phyloP scores from a whole-genome alignment of 2,329 filamentous ascomycete genomes.

The Venturia carpophila region DNA sequence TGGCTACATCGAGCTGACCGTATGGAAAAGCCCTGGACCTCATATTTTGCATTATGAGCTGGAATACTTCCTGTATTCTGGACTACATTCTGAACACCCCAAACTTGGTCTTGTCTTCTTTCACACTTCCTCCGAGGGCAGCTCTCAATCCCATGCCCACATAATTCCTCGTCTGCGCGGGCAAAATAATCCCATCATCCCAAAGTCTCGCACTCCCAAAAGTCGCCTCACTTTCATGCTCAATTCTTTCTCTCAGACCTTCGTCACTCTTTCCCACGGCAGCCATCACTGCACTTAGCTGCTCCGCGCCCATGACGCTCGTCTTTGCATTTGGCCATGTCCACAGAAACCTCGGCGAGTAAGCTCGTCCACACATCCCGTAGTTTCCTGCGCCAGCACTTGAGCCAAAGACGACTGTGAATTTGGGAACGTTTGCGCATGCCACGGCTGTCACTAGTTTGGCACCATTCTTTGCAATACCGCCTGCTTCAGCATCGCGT shows the following conservation, averaged over 20 bases:
- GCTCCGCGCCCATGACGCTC: conserved; percentile 91
- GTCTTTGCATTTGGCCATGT: conserved; percentile 98
- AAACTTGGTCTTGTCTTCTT: conserved; percentile 29
- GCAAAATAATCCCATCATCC: conserved; percentile 53
- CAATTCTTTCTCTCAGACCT: conserved; percentile 73
- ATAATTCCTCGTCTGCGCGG: conserved; percentile 42
- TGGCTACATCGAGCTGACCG: no score
- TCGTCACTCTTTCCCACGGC: conserved; percentile 83
- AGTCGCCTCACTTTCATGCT: conserved; percentile 78
- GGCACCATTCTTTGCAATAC: conserved; percentile 95
- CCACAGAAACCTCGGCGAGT: conserved; percentile 84
- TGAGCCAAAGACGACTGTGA: conserved; percentile 91
- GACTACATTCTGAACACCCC: conserved; percentile 36
- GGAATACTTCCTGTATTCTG: no score
- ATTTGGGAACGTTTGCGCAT: conserved; percentile 90
- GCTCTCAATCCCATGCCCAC: conserved; percentile 42
- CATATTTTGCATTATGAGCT: no score
- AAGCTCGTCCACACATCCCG: conserved; percentile 93
- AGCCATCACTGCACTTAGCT: conserved; percentile 88
- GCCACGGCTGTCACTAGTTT: conserved; percentile 94
- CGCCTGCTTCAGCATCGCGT: conserved; percentile 80
- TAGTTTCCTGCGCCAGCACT: conserved; percentile 95
- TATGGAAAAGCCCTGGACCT: no score
- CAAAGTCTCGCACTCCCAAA: conserved; percentile 86
- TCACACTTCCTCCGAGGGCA: conserved; percentile 30